Evolutionary conservation across 1,139 yeast species (phyloP).

Genomic region (Pichia sp.): DNA sequence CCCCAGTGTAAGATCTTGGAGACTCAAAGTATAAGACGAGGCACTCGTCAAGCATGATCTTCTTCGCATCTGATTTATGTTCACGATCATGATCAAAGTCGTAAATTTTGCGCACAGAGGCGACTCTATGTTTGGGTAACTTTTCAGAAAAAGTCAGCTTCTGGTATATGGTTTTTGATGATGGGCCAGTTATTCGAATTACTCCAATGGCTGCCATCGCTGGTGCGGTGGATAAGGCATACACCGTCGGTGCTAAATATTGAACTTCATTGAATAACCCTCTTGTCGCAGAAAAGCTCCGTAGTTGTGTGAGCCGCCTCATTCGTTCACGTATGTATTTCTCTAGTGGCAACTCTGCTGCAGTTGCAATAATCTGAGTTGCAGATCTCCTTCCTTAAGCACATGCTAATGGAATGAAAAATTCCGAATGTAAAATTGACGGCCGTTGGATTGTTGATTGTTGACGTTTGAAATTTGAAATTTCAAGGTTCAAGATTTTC

Average conservation of each 20-base stretch:
- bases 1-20: slow-evolving; percentile 91
- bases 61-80: slow-evolving; percentile 17
- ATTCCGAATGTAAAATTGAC: no score
- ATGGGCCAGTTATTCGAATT: slow-evolving; percentile 73
- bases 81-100: slow-evolving; percentile 19
- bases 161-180: slow-evolving; percentile 38
- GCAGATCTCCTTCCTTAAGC: no score
- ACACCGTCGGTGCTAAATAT: slow-evolving; percentile 45
- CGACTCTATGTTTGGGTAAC: slow-evolving; percentile 43
- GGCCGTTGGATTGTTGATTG: no score
- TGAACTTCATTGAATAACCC: neutral
- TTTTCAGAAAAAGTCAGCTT: slow-evolving; percentile 37
- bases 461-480: no score
- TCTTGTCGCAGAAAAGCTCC: neutral
- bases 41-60: slow-evolving; percentile 63
- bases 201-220: slow-evolving; percentile 86
- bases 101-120: slow-evolving; percentile 50
- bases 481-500: no score
- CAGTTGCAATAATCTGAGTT: no score
- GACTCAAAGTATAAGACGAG: slow-evolving; percentile 59
- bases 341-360: no score
- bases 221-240: slow-evolving; percentile 81
- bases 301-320: no score
- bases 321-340: no score
- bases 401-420: no score